Conservation (phyloP, 352 stramenopile species). For the Globisporangium spiculum region DNA sequence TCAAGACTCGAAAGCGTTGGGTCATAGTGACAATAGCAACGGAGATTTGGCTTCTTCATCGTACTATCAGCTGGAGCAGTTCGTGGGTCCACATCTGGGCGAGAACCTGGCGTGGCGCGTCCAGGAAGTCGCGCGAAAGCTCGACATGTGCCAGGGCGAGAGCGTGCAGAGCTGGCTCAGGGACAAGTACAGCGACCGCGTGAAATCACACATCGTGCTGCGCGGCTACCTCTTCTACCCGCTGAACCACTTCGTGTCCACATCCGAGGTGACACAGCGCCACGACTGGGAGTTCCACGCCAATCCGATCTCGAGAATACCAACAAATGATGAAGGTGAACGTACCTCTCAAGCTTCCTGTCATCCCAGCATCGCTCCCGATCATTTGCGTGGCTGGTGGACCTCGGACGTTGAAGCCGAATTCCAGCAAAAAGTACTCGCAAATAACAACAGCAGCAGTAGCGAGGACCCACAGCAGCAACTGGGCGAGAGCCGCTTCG, state of each 20-base stretch:
- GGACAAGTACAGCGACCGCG: conserved; percentile 45
- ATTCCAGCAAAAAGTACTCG: conserved; percentile 30
- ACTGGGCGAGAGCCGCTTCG: conserved; percentile 45
- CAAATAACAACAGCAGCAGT: conserved; percentile 22
- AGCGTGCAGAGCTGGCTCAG: conserved; percentile 52
- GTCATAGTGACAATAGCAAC: not conserved
- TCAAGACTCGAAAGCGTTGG: not conserved
- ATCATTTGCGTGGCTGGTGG: conserved; percentile 71
- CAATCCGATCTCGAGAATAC: conserved; percentile 20
- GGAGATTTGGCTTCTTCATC: not conserved
- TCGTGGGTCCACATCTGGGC: conserved; percentile 65
- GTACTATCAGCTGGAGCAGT: conserved; percentile 51
- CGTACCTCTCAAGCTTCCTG: not conserved
- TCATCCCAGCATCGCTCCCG: conserved; percentile 30
- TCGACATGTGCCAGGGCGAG: conserved; percentile 53
- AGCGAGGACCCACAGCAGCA: not conserved
- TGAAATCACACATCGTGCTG: conserved; percentile 58
- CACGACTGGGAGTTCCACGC: conserved; percentile 51
- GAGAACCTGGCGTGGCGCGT: conserved; percentile 74
- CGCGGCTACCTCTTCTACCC: conserved; percentile 70
- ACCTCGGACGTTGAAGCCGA: conserved; percentile 47
- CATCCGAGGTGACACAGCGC: conserved; percentile 33
- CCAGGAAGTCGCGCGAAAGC: conserved; percentile 63
- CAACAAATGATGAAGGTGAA: not conserved
- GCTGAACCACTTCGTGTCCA: conserved; percentile 41